Evolutionary conservation across 164 flowering plant species (phyloP).

Genomic region (Vitis amurensis): DNA sequence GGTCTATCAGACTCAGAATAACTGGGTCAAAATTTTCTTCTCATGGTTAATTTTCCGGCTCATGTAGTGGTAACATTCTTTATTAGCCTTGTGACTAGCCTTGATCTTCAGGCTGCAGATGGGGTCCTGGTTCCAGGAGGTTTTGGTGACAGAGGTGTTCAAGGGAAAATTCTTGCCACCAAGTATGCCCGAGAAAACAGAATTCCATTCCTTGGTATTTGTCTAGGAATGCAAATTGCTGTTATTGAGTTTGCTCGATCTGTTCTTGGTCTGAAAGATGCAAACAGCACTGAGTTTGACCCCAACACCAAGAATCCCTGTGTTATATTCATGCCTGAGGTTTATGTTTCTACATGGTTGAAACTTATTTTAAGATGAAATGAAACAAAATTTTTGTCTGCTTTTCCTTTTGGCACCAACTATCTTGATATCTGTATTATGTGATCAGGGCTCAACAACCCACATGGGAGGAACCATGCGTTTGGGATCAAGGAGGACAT

Average conservation of each 20-base stretch:
- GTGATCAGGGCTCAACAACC: slow-evolving; percentile 83
- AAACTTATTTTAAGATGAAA: background rate
- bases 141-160: slow-evolving; percentile 96
- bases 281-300: slow-evolving; percentile 93
- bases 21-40: background rate
- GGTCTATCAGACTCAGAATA: too few species aligned
- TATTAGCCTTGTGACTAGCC: slow-evolving; percentile 6
- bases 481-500: slow-evolving; percentile 90
- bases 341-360: slow-evolving; percentile 17
- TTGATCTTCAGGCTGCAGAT: slow-evolving; percentile 69
- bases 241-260: slow-evolving; percentile 90
- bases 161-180: slow-evolving; percentile 96
- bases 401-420: background rate
- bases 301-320: slow-evolving; percentile 74
- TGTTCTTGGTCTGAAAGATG: slow-evolving; percentile 71
- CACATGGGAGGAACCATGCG: slow-evolving; percentile 99
- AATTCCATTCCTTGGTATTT: slow-evolving; percentile 87
- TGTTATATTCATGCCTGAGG: slow-evolving; percentile 99
- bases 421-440: background rate
- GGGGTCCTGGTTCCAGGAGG: slow-evolving; percentile 97
- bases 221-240: slow-evolving; percentile 96
- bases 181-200: slow-evolving; percentile 85
- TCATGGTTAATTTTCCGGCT: background rate
- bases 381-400: background rate
- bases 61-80: background rate